These are phyloP conservation scores for Verticillium klebahnii DNA, from an alignment of 2,329 filamentous ascomycete species.

Conservation along the genomic window DNA sequence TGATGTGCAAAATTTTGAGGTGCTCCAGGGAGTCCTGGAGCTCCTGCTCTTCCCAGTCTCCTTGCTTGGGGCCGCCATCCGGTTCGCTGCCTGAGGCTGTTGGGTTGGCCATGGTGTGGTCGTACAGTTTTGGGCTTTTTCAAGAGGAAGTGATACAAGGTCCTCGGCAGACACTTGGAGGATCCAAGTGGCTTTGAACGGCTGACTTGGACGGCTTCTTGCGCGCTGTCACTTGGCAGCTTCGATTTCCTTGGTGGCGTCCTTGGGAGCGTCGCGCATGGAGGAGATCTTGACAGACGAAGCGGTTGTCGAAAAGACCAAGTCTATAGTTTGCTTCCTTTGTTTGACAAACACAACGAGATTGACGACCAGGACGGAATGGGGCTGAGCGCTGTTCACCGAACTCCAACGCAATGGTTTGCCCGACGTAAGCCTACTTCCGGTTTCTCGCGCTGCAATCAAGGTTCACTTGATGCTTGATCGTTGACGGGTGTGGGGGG, in stretches of 20 bases:
- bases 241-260: neutral
- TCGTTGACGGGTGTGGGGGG: neutral
- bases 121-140: neutral
- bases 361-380: neutral
- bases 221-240: neutral
- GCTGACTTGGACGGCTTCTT: no score
- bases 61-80: conserved; percentile 15
- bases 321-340: neutral
- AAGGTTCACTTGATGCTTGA: neutral
- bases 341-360: neutral
- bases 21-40: conserved; percentile 44
- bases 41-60: conserved; percentile 42
- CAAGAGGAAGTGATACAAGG: neutral
- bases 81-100: neutral
- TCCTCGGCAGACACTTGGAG: no score
- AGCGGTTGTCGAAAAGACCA: no score
- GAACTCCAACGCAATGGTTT: neutral
- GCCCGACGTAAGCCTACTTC: neutral
- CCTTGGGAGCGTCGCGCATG: neutral
- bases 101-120: conserved; percentile 1
- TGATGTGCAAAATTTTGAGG: conserved; percentile 50
- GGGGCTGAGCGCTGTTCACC: neutral
- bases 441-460: neutral
- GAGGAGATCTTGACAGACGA: no score
- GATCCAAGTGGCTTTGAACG: neutral